Conservation (phyloP, 2,329 filamentous ascomycete species). For the Diaporthe sp. region DNA sequence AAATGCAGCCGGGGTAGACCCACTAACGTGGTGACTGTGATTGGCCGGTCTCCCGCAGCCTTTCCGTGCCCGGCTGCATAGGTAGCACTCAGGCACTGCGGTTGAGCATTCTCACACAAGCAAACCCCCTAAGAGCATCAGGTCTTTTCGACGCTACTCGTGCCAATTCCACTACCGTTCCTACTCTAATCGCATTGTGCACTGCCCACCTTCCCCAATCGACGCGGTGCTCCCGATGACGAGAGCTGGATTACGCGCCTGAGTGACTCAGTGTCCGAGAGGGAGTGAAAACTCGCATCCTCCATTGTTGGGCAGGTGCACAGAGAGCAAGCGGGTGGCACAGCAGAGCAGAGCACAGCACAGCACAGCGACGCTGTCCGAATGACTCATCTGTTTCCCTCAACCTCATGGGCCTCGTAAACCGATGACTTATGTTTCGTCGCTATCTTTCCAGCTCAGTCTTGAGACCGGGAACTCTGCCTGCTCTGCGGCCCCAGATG, state of each 20-base stretch:
- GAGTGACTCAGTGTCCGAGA: not conserved
- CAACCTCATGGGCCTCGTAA: not conserved
- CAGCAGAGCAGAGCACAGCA: too few relatives aligned
- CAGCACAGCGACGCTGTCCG: not conserved
- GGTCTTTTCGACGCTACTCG: not conserved
- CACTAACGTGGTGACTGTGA: not conserved
- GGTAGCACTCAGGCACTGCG: constrained; percentile 9
- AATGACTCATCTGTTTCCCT: constrained; percentile 24
- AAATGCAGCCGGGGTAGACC: constrained; percentile 1
- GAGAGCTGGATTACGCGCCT: not conserved
- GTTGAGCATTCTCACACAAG: constrained; percentile 14
- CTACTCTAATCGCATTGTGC: not conserved
- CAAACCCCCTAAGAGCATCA: constrained; percentile 20
- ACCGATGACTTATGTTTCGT: constrained; percentile 33
- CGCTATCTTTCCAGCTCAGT: not conserved
- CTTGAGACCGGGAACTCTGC: not conserved
- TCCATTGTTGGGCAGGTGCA: not conserved
- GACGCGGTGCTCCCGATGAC: not conserved
- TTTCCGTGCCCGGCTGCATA: not conserved
- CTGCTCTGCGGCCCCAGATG: constrained; percentile 35
- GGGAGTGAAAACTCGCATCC: not conserved
- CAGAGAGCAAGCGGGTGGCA: not conserved
- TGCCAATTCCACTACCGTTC: not conserved
- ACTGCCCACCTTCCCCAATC: not conserved
- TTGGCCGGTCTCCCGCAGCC: not conserved